Conservation (phyloP, 441 rosid species). For the Erodium chrysanthum region DNA sequence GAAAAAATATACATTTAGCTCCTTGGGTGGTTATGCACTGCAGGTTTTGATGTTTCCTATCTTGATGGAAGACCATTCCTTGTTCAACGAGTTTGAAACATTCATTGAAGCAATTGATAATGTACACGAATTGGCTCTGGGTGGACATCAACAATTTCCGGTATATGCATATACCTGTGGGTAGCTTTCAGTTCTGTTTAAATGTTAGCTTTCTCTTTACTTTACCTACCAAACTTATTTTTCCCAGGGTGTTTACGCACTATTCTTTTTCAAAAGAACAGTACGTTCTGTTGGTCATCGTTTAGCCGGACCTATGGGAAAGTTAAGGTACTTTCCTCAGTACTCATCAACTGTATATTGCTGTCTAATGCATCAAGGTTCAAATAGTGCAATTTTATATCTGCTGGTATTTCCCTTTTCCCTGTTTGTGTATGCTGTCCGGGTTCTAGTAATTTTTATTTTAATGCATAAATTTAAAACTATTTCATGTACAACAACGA, state of each 20-base stretch:
- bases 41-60: constrained; percentile 96
- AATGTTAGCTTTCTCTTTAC: constrained; percentile 8
- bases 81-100: constrained; percentile 69
- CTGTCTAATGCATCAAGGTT: neutral
- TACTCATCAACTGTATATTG: neutral
- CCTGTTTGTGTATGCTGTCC: neutral
- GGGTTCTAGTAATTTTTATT: neutral
- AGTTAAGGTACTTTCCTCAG: constrained; percentile 53
- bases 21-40: neutral
- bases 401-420: neutral
- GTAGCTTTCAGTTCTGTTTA: constrained; percentile 15
- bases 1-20: neutral
- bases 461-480: neutral
- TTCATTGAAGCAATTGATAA: constrained; percentile 85
- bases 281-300: constrained; percentile 82
- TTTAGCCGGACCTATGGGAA: constrained; percentile 82
- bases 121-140: constrained; percentile 90
- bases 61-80: constrained; percentile 71
- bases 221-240: constrained; percentile 19
- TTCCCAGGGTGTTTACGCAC: constrained; percentile 80
- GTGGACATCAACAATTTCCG: constrained; percentile 86
- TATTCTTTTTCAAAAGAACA: constrained; percentile 85
- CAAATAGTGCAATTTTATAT: neutral
- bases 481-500: neutral
- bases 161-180: constrained; percentile 30